Base-by-base conservation (phyloP, 352 stramenopile genomes). In the Thalassiosira livingstoniorum region DNA sequence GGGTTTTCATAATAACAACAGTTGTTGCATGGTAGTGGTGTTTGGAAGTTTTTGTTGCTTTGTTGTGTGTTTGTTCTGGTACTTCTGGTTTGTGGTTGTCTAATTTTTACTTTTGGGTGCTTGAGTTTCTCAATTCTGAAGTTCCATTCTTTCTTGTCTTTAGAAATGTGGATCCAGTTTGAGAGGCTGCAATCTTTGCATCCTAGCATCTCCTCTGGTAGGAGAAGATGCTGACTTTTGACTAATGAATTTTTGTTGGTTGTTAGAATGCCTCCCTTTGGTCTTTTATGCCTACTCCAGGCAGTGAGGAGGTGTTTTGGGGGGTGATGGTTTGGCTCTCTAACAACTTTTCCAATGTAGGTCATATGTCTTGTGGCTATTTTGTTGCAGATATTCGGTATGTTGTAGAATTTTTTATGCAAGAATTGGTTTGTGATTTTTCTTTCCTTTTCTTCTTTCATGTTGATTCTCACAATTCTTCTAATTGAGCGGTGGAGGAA, bases 381-480 rank as follows among this genome's bases (percentile, higher is more conserved):
- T 2, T 51, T 34, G 55, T 55, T 72, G 13, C 60, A 1, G 21
- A 66, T 23, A 43, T 35, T 21, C 18, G 37, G 54, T 35, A 83
- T 78, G 29, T 83, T 75, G 45, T 71, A 66, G 39, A 76, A 82
- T 2, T 43, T 53, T 53, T 76, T 69, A 18, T 55, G 13, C 4
- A 76, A 35, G 39, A 37, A 39, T 57, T 71, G 32, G 25, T 76
- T 82, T 29, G 2, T 76, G 29, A 83, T 76, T 25, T 54, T 2
- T 4, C 77, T 43, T 51, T 83, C 65, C 45, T 51, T 72, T 0
- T 66, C 75, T 45, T 83, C 25, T 43, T 35, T 57, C 29, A 83
- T 83, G 23, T 29, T 58, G 23, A 83, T 77, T 42, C 43, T 51
- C 0, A 83, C 29, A 11, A 77, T 83, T 62, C 68, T 68, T 45